Percentiles rank a stretch among this genome's conserved stretches.
Evolutionary conservation across 345 rosid genomes (phyloP).

Genomic region (Noccaea bulbosa): DNA sequence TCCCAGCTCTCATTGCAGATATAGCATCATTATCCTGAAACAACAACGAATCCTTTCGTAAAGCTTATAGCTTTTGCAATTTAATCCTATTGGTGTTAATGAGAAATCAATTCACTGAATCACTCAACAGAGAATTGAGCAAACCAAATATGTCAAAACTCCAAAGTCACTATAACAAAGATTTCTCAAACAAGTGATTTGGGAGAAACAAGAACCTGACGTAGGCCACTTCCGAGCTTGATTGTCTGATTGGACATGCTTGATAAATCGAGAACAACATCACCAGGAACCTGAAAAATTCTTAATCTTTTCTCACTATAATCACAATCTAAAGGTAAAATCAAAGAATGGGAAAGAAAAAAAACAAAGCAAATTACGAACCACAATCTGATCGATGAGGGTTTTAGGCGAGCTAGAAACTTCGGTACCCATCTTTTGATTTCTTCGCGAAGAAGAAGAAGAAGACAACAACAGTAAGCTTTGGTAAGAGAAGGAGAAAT

Average conservation of each 20-base stretch:
- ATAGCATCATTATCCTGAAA: slow-evolving; percentile 70
- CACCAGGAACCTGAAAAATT: slow-evolving; percentile 71
- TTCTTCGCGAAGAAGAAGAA: not conserved
- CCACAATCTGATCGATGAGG: slow-evolving; percentile 61
- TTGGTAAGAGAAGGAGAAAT: not conserved
- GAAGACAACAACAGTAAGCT: not conserved
- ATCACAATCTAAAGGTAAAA: not conserved
- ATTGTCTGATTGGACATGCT: slow-evolving; percentile 70
- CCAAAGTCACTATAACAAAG: not conserved
- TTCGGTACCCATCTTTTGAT: slow-evolving; percentile 46
- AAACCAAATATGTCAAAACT: not conserved
- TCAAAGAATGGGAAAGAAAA: not conserved
- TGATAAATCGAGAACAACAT: slow-evolving; percentile 76
- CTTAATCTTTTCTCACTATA: not conserved
- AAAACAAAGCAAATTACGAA: slow-evolving; percentile 34
- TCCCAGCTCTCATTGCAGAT: slow-evolving; percentile 71
- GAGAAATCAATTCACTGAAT: not conserved
- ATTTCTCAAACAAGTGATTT: not conserved
- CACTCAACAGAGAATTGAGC: not conserved
- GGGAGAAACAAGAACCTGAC: slow-evolving; percentile 53
- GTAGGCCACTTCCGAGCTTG: slow-evolving; percentile 86
- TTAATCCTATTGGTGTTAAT: too few relatives aligned
- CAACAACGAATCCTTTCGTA: not conserved
- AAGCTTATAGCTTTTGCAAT: not conserved
- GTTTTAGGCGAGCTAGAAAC: slow-evolving; percentile 39